phyloP scores from a whole-genome alignment of 805 yeast species.

The Starmerella vaccinii region DNA sequence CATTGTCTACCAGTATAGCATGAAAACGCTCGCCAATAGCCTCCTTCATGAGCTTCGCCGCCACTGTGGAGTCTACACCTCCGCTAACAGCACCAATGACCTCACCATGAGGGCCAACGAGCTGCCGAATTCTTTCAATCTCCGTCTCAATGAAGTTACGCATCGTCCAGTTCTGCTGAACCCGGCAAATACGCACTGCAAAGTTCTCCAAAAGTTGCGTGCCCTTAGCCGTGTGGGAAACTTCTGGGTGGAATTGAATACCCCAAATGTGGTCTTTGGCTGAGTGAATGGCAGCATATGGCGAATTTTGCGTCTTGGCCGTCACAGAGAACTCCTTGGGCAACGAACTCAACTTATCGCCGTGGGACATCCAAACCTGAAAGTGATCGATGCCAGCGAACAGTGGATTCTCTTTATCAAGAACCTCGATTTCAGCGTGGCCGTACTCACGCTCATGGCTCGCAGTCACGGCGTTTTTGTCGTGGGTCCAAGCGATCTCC shows the following conservation, averaged over 20 bases:
- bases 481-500: constrained; percentile 89
- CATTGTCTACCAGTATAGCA: constrained; percentile 95
- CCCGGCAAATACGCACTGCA: constrained; percentile 83
- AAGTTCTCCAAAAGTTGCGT: constrained; percentile 79
- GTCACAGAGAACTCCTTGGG: constrained; percentile 83
- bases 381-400: constrained; percentile 87
- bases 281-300: constrained; percentile 85
- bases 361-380: constrained; percentile 99
- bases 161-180: constrained; percentile 92
- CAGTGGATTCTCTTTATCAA: constrained; percentile 55
- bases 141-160: constrained; percentile 91
- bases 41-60: constrained; percentile 94
- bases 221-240: constrained; percentile 90
- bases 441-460: constrained; percentile 98
- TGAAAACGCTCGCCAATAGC: constrained; percentile 99
- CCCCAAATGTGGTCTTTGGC: constrained; percentile 69
- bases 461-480: constrained; percentile 76
- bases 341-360: constrained; percentile 84
- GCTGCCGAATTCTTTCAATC: constrained; percentile 76
- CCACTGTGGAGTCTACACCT: constrained; percentile 98
- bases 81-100: constrained; percentile 99
- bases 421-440: constrained; percentile 77
- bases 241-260: constrained; percentile 98
- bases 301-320: constrained; percentile 89
- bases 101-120: constrained; percentile 96